Evolutionary conservation across 306 rosid genomes (phyloP), one percentile per base, ranked within the genome.

Genomic region (Lathyrus tuberosus): DNA sequence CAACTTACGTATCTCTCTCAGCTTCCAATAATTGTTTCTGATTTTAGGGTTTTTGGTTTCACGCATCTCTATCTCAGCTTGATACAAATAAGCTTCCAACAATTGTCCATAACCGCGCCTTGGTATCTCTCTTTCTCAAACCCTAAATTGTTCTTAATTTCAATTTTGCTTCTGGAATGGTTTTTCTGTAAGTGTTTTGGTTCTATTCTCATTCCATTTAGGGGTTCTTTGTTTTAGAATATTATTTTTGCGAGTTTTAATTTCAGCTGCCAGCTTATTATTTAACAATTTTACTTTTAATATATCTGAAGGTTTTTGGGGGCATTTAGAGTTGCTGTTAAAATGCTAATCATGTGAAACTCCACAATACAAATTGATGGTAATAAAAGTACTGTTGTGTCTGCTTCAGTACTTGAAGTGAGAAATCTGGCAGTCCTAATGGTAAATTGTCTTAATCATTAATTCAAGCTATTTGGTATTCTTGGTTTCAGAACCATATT

Each of bases 331-430:
- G 96, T 94, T 78, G 67, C 90, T 76, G 89, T 94, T 78, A 94
- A 94, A 85, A 88, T 94, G 96, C 70, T 94, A 83, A 92, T 94
- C 57, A 94, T 94, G 98, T 85, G 96, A 97, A 84, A 91, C 81
- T 85, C 98, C 75, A 75, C 73, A 66, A 88, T 94, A 63, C 85
- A 84, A 86, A 88, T 94, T 70, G 94, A 90, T 41, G 97, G 97
- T 41, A 94, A 96, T 52, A 87, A 81, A 80, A 85, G 85, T 80
- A 80, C 96, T 37, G 82, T 83, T 75, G 86, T 93, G 71, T 82
- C 95, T 80, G 88, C 96, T 81, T 94, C 98, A 18, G 79, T 90
- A 43, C 88, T 94, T 83, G 98, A 94, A 94, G 96, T 90, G 80
- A 88, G 97, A 79, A 94, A 94, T 82, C 88, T 94, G 51, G 91